phyloP scores from a whole-genome alignment of 306 rosid genomes.

The Medicago lupulina region DNA sequence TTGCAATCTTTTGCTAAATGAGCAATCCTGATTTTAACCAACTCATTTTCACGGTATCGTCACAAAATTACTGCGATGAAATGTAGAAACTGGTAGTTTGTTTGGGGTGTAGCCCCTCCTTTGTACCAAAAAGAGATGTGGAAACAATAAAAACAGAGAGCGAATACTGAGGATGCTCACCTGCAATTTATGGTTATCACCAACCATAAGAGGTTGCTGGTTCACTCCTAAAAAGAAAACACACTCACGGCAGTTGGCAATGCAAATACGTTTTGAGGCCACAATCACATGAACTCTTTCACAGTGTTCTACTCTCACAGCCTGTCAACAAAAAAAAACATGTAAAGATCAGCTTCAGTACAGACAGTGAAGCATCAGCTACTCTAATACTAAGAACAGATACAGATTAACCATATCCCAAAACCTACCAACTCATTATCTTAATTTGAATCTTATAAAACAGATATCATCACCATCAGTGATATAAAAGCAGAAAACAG shows the following conservation, averaged over 20 bases:
- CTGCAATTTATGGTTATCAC: conserved; percentile 97
- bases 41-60: conserved; percentile 1
- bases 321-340: conserved; percentile 59
- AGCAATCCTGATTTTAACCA: conserved; percentile 7
- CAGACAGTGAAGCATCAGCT: conserved; percentile 5
- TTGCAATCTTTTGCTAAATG: not conserved
- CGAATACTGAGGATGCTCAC: conserved; percentile 46
- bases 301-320: conserved; percentile 94
- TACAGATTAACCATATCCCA: not conserved
- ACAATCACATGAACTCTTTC: conserved; percentile 97
- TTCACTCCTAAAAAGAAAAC: conserved; percentile 92
- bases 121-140: not conserved
- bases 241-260: conserved; percentile 98
- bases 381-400: conserved; percentile 1
- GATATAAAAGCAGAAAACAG: not conserved
- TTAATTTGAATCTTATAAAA: not conserved
- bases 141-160: conserved; percentile 30
- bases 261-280: conserved; percentile 85
- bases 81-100: conserved; percentile 4
- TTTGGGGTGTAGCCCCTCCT: not conserved
- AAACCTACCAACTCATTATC: not conserved
- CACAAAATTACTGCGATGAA: not conserved
- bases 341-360: conserved; percentile 27
- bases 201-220: conserved; percentile 88
- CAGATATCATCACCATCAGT: conserved; percentile 6